phyloP scores from a whole-genome alignment of 148 eudicot genomes.

The Arbutus unedo region DNA sequence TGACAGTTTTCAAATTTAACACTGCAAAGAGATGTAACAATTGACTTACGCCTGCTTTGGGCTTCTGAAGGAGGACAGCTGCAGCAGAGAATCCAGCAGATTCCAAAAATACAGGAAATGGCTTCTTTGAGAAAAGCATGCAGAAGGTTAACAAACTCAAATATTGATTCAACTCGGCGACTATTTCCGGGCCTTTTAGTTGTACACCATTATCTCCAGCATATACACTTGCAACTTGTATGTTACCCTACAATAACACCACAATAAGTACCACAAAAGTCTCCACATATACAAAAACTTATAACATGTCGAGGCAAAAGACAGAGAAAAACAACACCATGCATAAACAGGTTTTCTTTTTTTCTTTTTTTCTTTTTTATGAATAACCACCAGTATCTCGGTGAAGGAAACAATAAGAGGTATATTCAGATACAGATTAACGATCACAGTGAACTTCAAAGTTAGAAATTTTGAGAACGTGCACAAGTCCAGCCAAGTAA shows the following conservation, averaged over 20 bases:
- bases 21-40: background rate
- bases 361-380: too few species aligned
- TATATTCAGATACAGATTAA: background rate
- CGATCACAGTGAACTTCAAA: background rate
- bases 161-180: conserved; percentile 57
- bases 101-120: conserved; percentile 87
- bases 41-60: conserved; percentile 86
- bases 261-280: background rate
- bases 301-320: background rate
- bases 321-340: background rate
- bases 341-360: background rate
- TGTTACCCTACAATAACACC: conserved; percentile 57
- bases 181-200: conserved; percentile 64
- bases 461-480: background rate
- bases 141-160: conserved; percentile 66
- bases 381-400: background rate
- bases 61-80: conserved; percentile 91
- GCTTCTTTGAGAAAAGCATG: conserved; percentile 88
- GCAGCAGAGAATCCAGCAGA: conserved; percentile 68
- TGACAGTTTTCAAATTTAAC: conserved; percentile 10
- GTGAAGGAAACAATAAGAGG: background rate
- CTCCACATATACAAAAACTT: background rate
- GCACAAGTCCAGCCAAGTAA: background rate
- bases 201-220: conserved; percentile 70
- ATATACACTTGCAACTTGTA: conserved; percentile 79